Percentiles rank a stretch among this genome's conserved stretches.
phyloP scores from a whole-genome alignment of 352 stramenopile genomes.

The Pythium aquatile region DNA sequence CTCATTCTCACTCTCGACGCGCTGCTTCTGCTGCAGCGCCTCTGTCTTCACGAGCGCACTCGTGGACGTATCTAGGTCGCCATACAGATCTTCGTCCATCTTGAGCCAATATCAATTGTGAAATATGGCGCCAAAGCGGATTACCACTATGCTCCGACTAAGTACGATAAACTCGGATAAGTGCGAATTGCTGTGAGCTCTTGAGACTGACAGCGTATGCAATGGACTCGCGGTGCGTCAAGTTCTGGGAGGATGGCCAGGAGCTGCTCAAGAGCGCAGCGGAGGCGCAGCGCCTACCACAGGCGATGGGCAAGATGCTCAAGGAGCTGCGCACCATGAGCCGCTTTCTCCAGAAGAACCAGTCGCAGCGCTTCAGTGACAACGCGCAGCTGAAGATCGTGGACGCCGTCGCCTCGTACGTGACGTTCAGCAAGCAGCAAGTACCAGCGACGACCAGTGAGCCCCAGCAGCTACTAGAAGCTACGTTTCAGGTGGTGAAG shows the following conservation, averaged over 20 bases:
- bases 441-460: conserved; percentile 18
- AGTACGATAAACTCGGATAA: background rate
- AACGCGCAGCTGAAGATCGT: conserved; percentile 78
- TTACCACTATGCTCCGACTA: background rate
- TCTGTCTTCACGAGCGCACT: conserved; percentile 67
- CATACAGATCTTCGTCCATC: conserved; percentile 67
- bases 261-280: conserved; percentile 38
- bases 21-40: conserved; percentile 48
- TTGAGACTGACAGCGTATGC: background rate
- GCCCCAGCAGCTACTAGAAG: conserved; percentile 46
- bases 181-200: no score
- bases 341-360: conserved; percentile 78
- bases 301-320: conserved; percentile 49
- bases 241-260: conserved; percentile 78
- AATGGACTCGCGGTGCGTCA: conserved; percentile 70
- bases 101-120: background rate
- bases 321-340: conserved; percentile 77
- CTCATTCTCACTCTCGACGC: conserved; percentile 52
- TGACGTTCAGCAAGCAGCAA: conserved; percentile 55
- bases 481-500: conserved; percentile 67
- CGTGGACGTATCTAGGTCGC: conserved; percentile 79
- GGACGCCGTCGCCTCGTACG: conserved; percentile 66
- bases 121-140: conserved; percentile 5
- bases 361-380: conserved; percentile 74
- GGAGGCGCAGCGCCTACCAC: conserved; percentile 27